Evolutionary conservation across 768 basidiomycete species (phyloP).

Genomic region (Mycena maculata): DNA sequence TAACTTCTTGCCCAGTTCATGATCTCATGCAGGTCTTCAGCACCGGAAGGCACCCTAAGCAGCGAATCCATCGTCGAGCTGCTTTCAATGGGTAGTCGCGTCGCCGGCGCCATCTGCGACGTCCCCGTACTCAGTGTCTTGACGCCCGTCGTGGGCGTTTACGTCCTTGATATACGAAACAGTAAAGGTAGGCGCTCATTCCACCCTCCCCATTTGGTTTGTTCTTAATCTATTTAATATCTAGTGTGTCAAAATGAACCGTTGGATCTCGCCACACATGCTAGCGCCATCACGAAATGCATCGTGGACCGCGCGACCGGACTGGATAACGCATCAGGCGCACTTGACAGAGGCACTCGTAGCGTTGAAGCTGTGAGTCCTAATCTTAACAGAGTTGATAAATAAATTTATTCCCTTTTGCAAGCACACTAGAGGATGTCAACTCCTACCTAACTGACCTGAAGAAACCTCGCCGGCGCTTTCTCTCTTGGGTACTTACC

Average conservation of each 20-base stretch:
- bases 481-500: not conserved
- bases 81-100: not conserved
- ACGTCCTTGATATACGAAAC: not conserved
- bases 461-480: not conserved
- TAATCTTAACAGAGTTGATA: not conserved
- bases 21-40: too few species aligned
- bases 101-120: not conserved
- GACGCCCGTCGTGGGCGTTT: not conserved
- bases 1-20: too few species aligned
- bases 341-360: not conserved
- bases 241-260: not conserved
- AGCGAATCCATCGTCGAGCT: not conserved
- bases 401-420: not conserved
- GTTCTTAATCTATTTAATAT: not conserved
- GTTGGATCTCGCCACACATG: not conserved
- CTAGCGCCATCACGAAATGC: not conserved
- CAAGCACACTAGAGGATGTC: not conserved
- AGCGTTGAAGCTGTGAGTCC: not conserved
- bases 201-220: too few species aligned
- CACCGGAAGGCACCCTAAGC: too few species aligned
- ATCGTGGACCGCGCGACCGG: not conserved
- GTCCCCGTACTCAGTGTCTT: not conserved
- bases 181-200: not conserved
- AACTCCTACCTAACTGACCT: not conserved
- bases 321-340: not conserved